Conservation (phyloP, 2,329 filamentous ascomycete species). For the Fonsecaea nubica region DNA sequence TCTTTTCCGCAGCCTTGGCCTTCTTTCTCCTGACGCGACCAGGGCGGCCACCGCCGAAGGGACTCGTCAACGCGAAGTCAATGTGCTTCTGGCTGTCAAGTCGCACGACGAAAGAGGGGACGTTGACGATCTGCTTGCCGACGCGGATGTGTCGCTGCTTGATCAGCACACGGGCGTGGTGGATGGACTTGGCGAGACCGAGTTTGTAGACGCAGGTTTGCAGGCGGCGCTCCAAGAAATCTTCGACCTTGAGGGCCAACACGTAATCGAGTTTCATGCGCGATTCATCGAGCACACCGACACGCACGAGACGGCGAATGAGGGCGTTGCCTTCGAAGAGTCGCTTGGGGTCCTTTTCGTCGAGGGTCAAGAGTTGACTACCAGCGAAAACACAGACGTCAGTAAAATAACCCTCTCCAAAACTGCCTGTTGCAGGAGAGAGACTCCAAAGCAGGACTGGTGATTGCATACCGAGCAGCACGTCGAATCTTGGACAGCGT, state of each 20-base stretch:
- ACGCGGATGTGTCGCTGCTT: constrained; percentile 99
- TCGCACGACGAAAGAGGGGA: constrained; percentile 98
- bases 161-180: constrained; percentile 99
- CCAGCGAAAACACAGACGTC: constrained; percentile 33
- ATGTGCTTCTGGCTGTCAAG: constrained; percentile 99
- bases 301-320: constrained; percentile 99
- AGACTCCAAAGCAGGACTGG: background rate
- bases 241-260: constrained; percentile 97
- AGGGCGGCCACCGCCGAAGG: constrained; percentile 95
- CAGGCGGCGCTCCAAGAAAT: constrained; percentile 99
- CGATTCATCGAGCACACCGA: constrained; percentile 99
- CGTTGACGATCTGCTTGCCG: constrained; percentile 99
- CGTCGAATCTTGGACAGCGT: constrained; percentile 99
- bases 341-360: constrained; percentile 99
- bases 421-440: background rate
- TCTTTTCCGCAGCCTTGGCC: constrained; percentile 90
- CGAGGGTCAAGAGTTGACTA: constrained; percentile 99
- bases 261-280: constrained; percentile 99
- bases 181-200: constrained; percentile 99
- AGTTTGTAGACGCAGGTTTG: constrained; percentile 99
- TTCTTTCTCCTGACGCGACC: constrained; percentile 99
- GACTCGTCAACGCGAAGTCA: constrained; percentile 96
- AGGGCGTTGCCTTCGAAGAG: constrained; percentile 99
- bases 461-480: constrained; percentile 86
- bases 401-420: constrained; percentile 22